These are phyloP conservation scores for Lactifluus hygrophoroides DNA, from an alignment of 768 basidiomycete species.

Conservation along the genomic window DNA sequence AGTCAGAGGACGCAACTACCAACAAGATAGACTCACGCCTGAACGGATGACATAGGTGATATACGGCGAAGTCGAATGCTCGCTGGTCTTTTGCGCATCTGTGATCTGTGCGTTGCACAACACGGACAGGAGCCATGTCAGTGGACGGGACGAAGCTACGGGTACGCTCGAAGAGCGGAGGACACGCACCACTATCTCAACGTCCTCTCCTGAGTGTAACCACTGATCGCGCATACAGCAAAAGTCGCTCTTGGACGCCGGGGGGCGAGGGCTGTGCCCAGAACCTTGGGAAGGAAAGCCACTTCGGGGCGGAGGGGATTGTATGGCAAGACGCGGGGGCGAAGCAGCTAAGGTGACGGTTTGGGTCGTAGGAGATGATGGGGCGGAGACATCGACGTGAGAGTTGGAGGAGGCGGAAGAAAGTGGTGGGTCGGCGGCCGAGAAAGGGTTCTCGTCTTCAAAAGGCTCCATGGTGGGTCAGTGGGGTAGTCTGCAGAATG, in stretches of 20 bases:
- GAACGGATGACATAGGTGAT: slow-evolving; percentile 90
- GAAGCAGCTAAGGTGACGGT: slow-evolving; percentile 40
- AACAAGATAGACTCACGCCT: slow-evolving; percentile 61
- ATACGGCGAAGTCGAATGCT: slow-evolving; percentile 82
- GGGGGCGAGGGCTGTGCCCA: slow-evolving; percentile 39
- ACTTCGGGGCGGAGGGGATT: slow-evolving; percentile 29
- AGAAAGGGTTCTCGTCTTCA: slow-evolving; percentile 38
- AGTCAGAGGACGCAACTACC: too few relatives aligned
- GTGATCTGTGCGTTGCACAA: slow-evolving; percentile 70
- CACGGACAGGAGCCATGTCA: too few relatives aligned
- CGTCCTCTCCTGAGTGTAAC: slow-evolving; percentile 74
- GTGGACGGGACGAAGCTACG: too few relatives aligned
- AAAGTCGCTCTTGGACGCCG: slow-evolving; percentile 64
- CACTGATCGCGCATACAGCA: slow-evolving; percentile 70
- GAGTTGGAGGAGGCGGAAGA: slow-evolving; percentile 46
- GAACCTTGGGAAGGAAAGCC: slow-evolving; percentile 49
- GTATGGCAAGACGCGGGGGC: slow-evolving; percentile 10
- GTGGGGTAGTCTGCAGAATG: background rate
- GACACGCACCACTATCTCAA: slow-evolving; percentile 62
- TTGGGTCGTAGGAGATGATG: slow-evolving; percentile 43
- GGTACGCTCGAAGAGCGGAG: too few relatives aligned
- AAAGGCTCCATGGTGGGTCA: slow-evolving; percentile 28
- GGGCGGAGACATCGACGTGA: slow-evolving; percentile 47
- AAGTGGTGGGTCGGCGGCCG: slow-evolving; percentile 27
- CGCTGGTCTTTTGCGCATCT: slow-evolving; percentile 91